Evolutionary conservation across 1,139 yeast genomes (phyloP), one percentile per base, ranked within the genome.

Genomic region (Suhomyces chickasaworum): DNA sequence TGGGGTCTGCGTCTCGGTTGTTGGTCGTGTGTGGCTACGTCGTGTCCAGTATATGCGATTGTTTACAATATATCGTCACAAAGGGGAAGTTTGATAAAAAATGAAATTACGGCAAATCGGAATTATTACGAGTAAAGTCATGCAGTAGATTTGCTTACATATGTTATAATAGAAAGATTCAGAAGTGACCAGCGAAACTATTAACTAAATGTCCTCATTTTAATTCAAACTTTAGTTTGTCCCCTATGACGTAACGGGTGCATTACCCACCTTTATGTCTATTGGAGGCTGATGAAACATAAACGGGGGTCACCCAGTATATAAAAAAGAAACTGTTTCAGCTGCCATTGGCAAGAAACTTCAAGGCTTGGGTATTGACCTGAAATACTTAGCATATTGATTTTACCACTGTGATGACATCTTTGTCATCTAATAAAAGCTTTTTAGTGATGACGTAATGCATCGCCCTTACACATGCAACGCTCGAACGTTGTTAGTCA

Each of bases 361-460:
- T 29, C 17, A 8, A 5, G 37, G 37, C 37, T 22, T 23, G 37
- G 27, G 29, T 18, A 17, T 10, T 17, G 21, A 29, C 12, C 9
- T 13, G 17, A 29, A 29, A 13, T 29, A 29, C 10, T 13, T 5
- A n/a, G 8, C 16, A 15, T 15, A 13, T 13, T 9, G 17, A 29
- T 13, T 29, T 29, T 10, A 29, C 32, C 17, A 7, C 16, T 15
- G 17, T 3, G 13, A 15, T 29, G 32, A 10, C 17, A 5, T 4
- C 32, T 13, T 29, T 29, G 16, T 10, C 32, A 3, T 4, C 27
- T 17, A 29, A n/a, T 37, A 27, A 13, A 30, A n/a, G 25, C 27
- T n/a, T 30, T 31, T 22, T 15, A 25, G 36, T 13, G 41, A 38
- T 38, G 41, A 38, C 41, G 41, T 38, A 38, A 38, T 31, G 41